These are phyloP conservation scores for Acanthamoeba royreba DNA, from an alignment of 208 protist species.

Conservation along the genomic window DNA sequence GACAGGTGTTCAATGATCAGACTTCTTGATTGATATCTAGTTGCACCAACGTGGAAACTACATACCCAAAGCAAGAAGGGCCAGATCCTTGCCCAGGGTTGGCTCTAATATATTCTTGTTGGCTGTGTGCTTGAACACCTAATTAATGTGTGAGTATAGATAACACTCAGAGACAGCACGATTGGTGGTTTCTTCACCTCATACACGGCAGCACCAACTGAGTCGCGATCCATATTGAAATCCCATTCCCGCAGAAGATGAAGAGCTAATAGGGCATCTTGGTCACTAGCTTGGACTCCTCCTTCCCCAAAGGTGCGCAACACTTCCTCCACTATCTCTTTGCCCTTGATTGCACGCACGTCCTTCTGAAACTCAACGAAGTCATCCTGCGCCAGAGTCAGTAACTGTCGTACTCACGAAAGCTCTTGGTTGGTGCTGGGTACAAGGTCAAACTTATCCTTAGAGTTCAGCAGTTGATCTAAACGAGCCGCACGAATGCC, in stretches of 20 bases:
- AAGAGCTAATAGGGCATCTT: not conserved
- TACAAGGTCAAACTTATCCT: not conserved
- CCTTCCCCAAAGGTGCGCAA: not conserved
- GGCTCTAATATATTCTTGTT: not conserved
- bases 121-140: not conserved
- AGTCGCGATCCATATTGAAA: not conserved
- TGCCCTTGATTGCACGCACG: not conserved
- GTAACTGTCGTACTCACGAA: no score
- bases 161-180: no score
- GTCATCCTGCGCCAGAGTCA: not conserved
- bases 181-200: no score
- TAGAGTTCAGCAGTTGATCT: not conserved
- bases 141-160: no score
- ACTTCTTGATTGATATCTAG: no score
- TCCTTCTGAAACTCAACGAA: not conserved
- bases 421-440: no score
- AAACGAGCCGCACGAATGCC: not conserved
- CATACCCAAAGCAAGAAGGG: not conserved
- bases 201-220: not conserved
- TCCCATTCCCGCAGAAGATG: not conserved
- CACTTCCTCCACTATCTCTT: not conserved
- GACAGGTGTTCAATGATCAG: no score
- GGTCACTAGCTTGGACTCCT: not conserved
- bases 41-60: no score
- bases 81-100: not conserved